These are phyloP conservation scores for Tetrapisispora arboricola DNA, from an alignment of 805 yeast species.

Conservation along the genomic window DNA sequence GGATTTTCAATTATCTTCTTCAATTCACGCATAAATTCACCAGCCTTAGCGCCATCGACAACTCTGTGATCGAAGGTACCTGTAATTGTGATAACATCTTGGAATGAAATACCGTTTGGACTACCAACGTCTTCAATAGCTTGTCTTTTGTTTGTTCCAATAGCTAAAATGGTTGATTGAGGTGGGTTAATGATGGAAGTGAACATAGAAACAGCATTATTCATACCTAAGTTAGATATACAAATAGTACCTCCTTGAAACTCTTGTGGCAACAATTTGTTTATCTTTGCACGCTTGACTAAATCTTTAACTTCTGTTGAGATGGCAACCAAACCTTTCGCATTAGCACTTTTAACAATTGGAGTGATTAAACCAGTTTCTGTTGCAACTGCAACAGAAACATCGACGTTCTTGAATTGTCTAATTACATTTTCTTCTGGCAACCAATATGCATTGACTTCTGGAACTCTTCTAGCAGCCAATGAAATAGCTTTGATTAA, in stretches of 20 bases:
- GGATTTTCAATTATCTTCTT: slow-evolving; percentile 93
- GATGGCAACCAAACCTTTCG: slow-evolving; percentile 76
- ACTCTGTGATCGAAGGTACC: slow-evolving; percentile 98
- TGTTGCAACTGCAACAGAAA: slow-evolving; percentile 97
- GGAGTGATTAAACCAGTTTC: slow-evolving; percentile 97
- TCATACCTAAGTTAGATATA: slow-evolving; percentile 98
- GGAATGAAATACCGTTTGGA: slow-evolving; percentile 87
- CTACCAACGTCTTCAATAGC: slow-evolving; percentile 88
- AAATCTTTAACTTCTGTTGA: slow-evolving; percentile 81
- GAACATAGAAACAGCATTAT: slow-evolving; percentile 82
- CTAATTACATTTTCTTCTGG: slow-evolving; percentile 83
- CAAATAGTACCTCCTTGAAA: slow-evolving; percentile 99
- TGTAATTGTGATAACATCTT: slow-evolving; percentile 81
- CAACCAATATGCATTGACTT: slow-evolving; percentile 89
- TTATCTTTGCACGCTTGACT: slow-evolving; percentile 92
- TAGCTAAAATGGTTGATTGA: slow-evolving; percentile 86
- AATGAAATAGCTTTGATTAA: slow-evolving; percentile 88
- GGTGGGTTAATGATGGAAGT: slow-evolving; percentile 98
- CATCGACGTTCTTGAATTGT: slow-evolving; percentile 85
- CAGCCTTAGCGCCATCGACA: slow-evolving; percentile 96
- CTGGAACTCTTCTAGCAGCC: slow-evolving; percentile 86
- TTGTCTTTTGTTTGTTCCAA: slow-evolving; percentile 85
- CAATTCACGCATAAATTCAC: slow-evolving; percentile 89
- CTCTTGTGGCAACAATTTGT: slow-evolving; percentile 90
- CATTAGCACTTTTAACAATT: slow-evolving; percentile 78